Evolutionary conservation across 192 early-diverging fungal genomes (phyloP).

Genomic region (Coemansia sp.): DNA sequence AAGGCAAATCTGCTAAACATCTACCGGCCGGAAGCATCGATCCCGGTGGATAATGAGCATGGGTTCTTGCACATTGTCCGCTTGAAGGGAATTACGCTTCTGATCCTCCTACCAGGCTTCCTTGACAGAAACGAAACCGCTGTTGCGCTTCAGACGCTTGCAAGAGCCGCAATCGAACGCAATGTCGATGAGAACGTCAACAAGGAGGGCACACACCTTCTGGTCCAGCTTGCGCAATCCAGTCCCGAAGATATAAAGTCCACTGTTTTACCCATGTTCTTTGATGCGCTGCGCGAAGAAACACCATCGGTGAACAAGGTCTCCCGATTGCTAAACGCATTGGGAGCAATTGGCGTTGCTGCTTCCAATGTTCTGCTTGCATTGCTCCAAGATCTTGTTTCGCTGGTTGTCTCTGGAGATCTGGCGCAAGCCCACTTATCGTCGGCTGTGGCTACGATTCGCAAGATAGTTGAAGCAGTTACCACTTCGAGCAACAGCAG

Average conservation of each 20-base stretch:
- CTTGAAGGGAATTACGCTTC: slow-evolving; percentile 67
- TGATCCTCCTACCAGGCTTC: slow-evolving; percentile 61
- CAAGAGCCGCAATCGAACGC: slow-evolving; percentile 41
- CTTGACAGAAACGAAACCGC: slow-evolving; percentile 59
- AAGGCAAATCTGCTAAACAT: slow-evolving; percentile 78
- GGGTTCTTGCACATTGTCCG: slow-evolving; percentile 69
- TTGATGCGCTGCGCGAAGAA: slow-evolving; percentile 37
- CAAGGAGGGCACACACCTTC: slow-evolving; percentile 48
- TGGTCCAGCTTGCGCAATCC: slow-evolving; percentile 49
- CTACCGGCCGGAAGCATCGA: slow-evolving; percentile 65
- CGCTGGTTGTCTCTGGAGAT: slow-evolving; percentile 8
- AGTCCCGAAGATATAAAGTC: slow-evolving; percentile 28
- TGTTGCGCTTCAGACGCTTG: slow-evolving; percentile 43
- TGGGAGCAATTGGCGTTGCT: slow-evolving; percentile 49
- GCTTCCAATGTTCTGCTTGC: slow-evolving; percentile 20
- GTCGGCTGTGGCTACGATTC: slow-evolving; percentile 30
- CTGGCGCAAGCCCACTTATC: slow-evolving; percentile 22
- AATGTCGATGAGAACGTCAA: slow-evolving; percentile 54
- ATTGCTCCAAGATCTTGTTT: slow-evolving; percentile 23
- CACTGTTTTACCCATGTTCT: slow-evolving; percentile 43
- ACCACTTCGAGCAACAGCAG: neutral
- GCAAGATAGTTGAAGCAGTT: slow-evolving; percentile 43
- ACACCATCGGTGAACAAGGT: slow-evolving; percentile 23
- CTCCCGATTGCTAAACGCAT: slow-evolving; percentile 37
- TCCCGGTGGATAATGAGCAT: slow-evolving; percentile 69